Base-by-base conservation (phyloP, 805 yeast species). In the Saturnispora saitoi region DNA sequence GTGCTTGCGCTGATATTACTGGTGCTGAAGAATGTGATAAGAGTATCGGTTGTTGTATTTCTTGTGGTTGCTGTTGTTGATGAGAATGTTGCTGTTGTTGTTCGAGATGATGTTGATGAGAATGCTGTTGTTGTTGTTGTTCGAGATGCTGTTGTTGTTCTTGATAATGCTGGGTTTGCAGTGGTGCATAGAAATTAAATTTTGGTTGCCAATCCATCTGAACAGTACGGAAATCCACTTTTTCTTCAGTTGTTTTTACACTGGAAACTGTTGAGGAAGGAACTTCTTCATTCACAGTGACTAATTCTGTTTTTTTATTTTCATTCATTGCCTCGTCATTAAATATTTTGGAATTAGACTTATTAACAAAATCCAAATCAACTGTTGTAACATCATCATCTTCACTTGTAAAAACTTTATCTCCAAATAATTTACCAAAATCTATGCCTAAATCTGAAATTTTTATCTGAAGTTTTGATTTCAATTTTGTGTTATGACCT, bases 341-440 rank as follows among this genome's bases (percentile, higher is more conserved):
- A 24, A 31, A 31, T 22, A 34, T 22, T 14, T 17, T 31, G 2
- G 11, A 9, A 5, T 42, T 42, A 11, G 43, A 7, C n/a, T 36
- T 44, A 24, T 45, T 42, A n/a, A 32, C 14, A 28, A 34, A 37
- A 30, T 32, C 22, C 29, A 36, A 15, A 43, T 45, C 38, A 28
- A 40, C n/a, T 42, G 57, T 17, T 57, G 59, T 15, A 56, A 38
- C 34, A 51, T 50, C 4, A 50, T 49, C 31, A 50, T 50, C 4
- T 49, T 49, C 28, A 49, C 51, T 4, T 56, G 51, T 34, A 41
- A 60, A 59, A 17, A 59, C 64, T 31, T 56, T 57, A 43, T 58
- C 59, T 4, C 60, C 51, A 43, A 59, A 60, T n/a, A 59, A 44
- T 42, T 51, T 51, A 31, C 57, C 59, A 44, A 60, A 48, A 41